These are phyloP conservation scores for Gracilaria gracilis DNA, from an alignment of 23 red algal species.

Conservation along the genomic window DNA sequence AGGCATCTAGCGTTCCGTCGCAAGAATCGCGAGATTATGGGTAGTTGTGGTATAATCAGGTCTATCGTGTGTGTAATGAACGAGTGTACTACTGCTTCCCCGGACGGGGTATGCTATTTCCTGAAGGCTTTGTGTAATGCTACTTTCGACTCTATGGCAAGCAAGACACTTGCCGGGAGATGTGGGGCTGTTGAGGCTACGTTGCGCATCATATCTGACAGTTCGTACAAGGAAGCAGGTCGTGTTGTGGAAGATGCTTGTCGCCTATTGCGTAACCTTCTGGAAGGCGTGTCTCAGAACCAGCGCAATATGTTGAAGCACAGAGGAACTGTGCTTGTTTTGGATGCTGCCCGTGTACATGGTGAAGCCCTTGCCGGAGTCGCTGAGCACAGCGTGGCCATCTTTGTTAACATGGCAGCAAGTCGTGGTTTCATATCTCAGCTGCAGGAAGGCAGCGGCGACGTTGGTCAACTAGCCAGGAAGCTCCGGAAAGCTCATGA, in stretches of 20 bases:
- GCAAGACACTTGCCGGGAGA: constrained; percentile 66
- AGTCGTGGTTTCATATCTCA: constrained; percentile 40
- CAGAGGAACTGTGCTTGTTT: constrained; percentile 28
- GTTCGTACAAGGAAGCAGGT: constrained; percentile 15
- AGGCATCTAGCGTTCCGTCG: constrained; percentile 59
- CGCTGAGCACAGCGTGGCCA: constrained; percentile 65
- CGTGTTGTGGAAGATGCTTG: constrained; percentile 53
- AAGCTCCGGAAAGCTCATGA: constrained; percentile 47
- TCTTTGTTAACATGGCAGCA: constrained; percentile 65
- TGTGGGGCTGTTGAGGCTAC: constrained; percentile 57
- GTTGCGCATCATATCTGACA: constrained; percentile 43
- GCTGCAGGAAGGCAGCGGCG: constrained; percentile 47
- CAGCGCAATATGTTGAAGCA: constrained; percentile 56
- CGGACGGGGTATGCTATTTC: constrained; percentile 33
- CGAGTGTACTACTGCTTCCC: constrained; percentile 11
- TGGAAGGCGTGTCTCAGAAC: constrained; percentile 58
- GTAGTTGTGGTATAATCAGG: constrained; percentile 52
- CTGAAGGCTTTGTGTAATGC: constrained; percentile 71
- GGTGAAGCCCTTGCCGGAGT: constrained; percentile 50
- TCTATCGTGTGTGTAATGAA: constrained; percentile 46
- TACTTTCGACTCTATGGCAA: constrained; percentile 65
- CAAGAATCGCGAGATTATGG: constrained; percentile 71
- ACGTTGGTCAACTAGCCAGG: constrained; percentile 34
- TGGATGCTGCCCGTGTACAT: constrained; percentile 48
- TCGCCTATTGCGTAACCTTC: constrained; percentile 57